phyloP scores from a whole-genome alignment of 768 basidiomycete genomes.

The Crucibulum laeve region DNA sequence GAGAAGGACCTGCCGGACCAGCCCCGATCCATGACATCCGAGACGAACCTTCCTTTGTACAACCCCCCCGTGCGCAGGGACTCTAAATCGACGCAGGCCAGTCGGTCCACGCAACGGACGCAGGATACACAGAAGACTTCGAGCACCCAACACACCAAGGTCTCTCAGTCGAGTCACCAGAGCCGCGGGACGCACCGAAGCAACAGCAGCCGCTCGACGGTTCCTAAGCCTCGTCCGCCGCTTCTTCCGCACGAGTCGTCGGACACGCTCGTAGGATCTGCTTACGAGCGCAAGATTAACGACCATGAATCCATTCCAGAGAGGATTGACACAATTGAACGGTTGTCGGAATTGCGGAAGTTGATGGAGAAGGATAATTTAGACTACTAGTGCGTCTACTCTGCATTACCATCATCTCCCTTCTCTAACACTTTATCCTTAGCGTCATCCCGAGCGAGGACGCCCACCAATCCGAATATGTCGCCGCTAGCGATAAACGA shows the following conservation, averaged over 20 bases:
- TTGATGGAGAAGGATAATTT: constrained; percentile 64
- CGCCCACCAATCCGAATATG: constrained; percentile 81
- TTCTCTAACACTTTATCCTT: constrained; percentile 6
- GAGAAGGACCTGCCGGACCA: constrained; percentile 20
- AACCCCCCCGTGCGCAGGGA: constrained; percentile 27
- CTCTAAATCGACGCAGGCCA: constrained; percentile 26
- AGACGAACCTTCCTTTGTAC: constrained; percentile 34
- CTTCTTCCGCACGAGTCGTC: constrained; percentile 55
- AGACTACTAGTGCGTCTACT: constrained; percentile 66
- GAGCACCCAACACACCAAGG: constrained; percentile 23
- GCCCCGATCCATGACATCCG: constrained; percentile 15
- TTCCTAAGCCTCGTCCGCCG: constrained; percentile 31
- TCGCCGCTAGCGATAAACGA: constrained; percentile 71
- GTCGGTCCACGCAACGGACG: constrained; percentile 24
- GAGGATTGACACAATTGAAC: constrained; percentile 52
- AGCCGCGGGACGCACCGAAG: constrained; percentile 23
- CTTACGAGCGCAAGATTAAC: constrained; percentile 63
- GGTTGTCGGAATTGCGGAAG: constrained; percentile 58
- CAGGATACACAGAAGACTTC: constrained; percentile 24
- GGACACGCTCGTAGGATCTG: constrained; percentile 73
- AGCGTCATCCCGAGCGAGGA: constrained; percentile 79
- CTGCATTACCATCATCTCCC: constrained; percentile 1
- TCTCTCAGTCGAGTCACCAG: constrained; percentile 18
- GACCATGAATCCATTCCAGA: constrained; percentile 54
- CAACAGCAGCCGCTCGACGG: constrained; percentile 23